Base-by-base conservation (phyloP, 2,329 filamentous ascomycete genomes). In the Colletotrichum abscissum region DNA sequence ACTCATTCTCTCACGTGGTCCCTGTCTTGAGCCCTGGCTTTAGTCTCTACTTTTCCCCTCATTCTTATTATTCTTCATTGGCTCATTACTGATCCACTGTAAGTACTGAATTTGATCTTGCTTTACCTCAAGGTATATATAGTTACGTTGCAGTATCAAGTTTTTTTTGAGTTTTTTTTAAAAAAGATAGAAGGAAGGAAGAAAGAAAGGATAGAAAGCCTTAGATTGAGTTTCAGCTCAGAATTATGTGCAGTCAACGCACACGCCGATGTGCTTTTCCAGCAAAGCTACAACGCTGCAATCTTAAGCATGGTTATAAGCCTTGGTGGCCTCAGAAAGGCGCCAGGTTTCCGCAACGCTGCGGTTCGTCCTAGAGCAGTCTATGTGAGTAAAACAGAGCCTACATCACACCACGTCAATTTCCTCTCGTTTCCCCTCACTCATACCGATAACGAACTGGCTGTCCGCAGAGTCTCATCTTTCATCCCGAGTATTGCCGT, bases 191-290 rank as follows among this genome's bases (percentile, higher is more conserved):
- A 26, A 26, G 26, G 26, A 26, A 26, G 26, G 26, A 26, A 26
- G 26, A 5, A 26, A 26, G 26, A 26, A 26, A 26, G 26, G 26
- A 26, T 26, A 26, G 26, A 5, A 26, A 26, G 26, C 4, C 26
- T 5, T 26, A 1, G 26, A 26, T 26, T 26, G 4, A 5, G 26
- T 26, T 26, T 26, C 26, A 26, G 26, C 26, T 26, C 26, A 26
- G 26, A 26, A 1, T 1, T 81, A 82, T 11, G n/a, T 81, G 7
- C 78, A 79, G 52, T 74, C 75, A 1, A 35, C 82, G 7, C 74
- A 77, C 11, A 78, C 80, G 0, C 81, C 80, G 0, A 58, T 82
- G 42, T 81, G 82, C 74, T 78, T 76, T 35, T 72, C 79, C 0
- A 79, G 76, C 72, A 82, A 82, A 67, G 76, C 76, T 0, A 78